These are phyloP conservation scores for Quercus variabilis DNA, from an alignment of 306 rosid genomes.

Conservation along the genomic window DNA sequence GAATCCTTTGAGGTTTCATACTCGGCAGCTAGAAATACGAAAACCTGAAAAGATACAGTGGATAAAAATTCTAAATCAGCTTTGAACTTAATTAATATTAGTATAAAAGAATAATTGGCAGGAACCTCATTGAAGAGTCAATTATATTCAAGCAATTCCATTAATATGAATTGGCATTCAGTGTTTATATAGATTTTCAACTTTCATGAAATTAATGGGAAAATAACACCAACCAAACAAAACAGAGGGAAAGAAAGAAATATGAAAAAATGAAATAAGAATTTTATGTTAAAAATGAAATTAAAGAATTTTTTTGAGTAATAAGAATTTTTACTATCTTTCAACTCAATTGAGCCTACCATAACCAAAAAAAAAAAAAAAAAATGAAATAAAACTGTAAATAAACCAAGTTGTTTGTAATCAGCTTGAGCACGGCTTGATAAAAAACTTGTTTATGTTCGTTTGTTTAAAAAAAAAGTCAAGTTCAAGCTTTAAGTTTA, in stretches of 20 bases:
- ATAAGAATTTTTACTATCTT: no score
- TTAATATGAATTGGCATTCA: background rate
- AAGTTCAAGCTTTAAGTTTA: no score
- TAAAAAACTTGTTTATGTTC: no score
- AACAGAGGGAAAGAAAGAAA: background rate
- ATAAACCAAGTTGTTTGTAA: no score
- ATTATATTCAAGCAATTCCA: background rate
- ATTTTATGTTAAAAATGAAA: no score
- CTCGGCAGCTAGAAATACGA: conserved; percentile 81
- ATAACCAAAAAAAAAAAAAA: no score
- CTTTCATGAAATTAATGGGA: background rate
- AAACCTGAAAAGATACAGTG: conserved; percentile 48
- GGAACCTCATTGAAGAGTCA: background rate
- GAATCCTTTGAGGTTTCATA: conserved; percentile 65
- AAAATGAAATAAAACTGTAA: no score
- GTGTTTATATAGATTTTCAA: background rate
- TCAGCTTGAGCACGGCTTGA: accelerated
- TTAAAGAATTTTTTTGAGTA: no score
- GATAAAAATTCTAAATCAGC: conserved; percentile 10
- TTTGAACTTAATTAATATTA: background rate
- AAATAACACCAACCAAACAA: background rate
- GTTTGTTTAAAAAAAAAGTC: no score
- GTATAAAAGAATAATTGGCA: background rate
- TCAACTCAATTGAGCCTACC: no score
- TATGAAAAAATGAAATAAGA: background rate